Evolutionary conservation across 2,329 filamentous ascomycete species (phyloP).

Genomic region (Alternaria ethzedia): DNA sequence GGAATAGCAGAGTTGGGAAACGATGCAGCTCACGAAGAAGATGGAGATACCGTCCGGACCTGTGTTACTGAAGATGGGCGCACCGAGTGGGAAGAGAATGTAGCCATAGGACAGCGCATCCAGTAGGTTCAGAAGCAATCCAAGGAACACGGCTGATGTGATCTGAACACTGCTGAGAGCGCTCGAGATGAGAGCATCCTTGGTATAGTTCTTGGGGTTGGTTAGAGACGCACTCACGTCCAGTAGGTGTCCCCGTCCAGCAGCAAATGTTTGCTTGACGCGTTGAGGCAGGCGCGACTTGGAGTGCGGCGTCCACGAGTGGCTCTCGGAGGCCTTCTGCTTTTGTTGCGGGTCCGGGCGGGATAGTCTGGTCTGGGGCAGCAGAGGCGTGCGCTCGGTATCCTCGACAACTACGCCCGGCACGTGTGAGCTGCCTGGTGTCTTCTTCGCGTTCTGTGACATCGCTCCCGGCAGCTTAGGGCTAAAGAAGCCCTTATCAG

Average conservation of each 20-base stretch:
- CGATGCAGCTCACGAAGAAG: constrained; percentile 97
- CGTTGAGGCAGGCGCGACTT: constrained; percentile 23
- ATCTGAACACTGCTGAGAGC: constrained; percentile 71
- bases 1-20: constrained; percentile 90
- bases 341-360: constrained; percentile 26
- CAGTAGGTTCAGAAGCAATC: constrained; percentile 86
- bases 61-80: constrained; percentile 81
- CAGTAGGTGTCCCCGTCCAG: constrained; percentile 29
- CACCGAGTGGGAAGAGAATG: constrained; percentile 90
- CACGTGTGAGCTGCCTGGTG: constrained; percentile 1
- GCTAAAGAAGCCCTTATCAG: constrained; percentile 33
- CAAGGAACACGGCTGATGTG: constrained; percentile 85
- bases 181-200: constrained; percentile 67
- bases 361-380: constrained; percentile 43
- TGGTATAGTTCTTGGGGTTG: constrained; percentile 76
- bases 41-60: constrained; percentile 96
- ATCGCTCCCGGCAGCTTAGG: constrained; percentile 8
- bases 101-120: constrained; percentile 92
- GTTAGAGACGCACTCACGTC: constrained; percentile 46
- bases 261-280: constrained; percentile 24
- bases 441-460: constrained; percentile 7
- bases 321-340: constrained; percentile 13
- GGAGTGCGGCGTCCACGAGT: constrained; percentile 30
- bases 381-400: constrained; percentile 47
- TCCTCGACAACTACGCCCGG: constrained; percentile 40